These are phyloP conservation scores for Talaromyces sp. DNA, from an alignment of 2,329 filamentous ascomycete species.

Conservation along the genomic window DNA sequence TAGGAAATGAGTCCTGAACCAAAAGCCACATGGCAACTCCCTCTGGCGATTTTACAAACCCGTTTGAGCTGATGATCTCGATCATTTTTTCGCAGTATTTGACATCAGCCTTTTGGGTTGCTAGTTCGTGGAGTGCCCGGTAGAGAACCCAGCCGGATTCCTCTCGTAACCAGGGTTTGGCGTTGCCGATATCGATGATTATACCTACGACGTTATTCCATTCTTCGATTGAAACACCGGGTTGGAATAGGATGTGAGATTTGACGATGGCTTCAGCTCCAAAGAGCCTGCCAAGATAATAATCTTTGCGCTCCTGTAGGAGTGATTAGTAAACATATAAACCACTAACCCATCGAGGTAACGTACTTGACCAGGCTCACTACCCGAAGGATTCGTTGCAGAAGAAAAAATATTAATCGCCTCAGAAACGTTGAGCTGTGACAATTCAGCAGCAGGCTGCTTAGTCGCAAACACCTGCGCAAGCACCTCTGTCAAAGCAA, in stretches of 20 bases:
- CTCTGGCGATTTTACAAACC: slow-evolving; percentile 75
- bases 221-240: slow-evolving; percentile 50
- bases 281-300: slow-evolving; percentile 80
- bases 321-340: slow-evolving; percentile 21
- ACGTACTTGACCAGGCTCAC: slow-evolving; percentile 52
- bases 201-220: slow-evolving; percentile 64
- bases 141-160: slow-evolving; percentile 82
- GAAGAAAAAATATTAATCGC: slow-evolving; percentile 51
- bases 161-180: slow-evolving; percentile 84
- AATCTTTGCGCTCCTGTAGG: slow-evolving; percentile 77
- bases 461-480: slow-evolving; percentile 58
- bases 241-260: slow-evolving; percentile 65
- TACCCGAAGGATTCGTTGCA: slow-evolving; percentile 51
- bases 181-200: slow-evolving; percentile 68
- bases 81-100: slow-evolving; percentile 61
- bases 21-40: slow-evolving; percentile 85
- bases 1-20: slow-evolving; percentile 60
- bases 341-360: neutral
- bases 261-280: slow-evolving; percentile 82
- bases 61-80: slow-evolving; percentile 58
- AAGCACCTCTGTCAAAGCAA: slow-evolving; percentile 79
- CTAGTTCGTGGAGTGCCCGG: slow-evolving; percentile 61
- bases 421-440: slow-evolving; percentile 38
- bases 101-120: slow-evolving; percentile 33
- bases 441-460: slow-evolving; percentile 22